A percentile compares a stretch with the other conserved stretches of the same genome.
Conservation (phyloP, 768 basidiomycete genomes). For the Mycena floridula region DNA sequence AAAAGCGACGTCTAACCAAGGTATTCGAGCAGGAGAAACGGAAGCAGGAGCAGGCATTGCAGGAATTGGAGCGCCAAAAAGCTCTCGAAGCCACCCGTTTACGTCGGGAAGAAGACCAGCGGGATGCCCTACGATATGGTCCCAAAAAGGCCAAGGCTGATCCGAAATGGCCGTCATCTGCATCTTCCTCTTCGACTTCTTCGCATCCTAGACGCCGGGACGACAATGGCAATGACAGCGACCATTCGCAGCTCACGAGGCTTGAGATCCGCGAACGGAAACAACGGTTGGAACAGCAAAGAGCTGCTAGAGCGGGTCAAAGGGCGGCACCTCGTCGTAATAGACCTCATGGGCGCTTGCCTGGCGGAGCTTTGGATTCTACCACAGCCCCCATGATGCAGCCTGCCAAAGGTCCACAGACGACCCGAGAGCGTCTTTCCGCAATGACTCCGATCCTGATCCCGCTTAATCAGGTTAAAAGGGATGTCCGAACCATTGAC, state of each 20-base stretch:
- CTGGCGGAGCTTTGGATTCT: constrained; percentile 58
- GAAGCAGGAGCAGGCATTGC: constrained; percentile 45
- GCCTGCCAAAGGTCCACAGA: constrained; percentile 27
- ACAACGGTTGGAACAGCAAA: constrained; percentile 46
- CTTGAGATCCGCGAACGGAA: constrained; percentile 74
- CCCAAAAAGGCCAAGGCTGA: constrained; percentile 49
- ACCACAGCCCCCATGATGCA: constrained; percentile 26
- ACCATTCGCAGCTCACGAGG: constrained; percentile 51
- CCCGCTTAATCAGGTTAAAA: constrained; percentile 68
- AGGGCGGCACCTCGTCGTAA: constrained; percentile 25
- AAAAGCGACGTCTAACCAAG: constrained; percentile 49
- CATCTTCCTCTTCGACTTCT: constrained; percentile 22
- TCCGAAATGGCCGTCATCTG: constrained; percentile 12
- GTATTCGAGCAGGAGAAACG: constrained; percentile 64
- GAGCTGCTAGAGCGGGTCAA: constrained; percentile 34
- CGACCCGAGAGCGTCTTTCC: constrained; percentile 60
- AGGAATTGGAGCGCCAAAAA: constrained; percentile 37
- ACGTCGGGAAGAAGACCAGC: constrained; percentile 57
- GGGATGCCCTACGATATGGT: constrained; percentile 56
- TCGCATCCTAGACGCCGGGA: constrained; percentile 24
- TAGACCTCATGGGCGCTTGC: constrained; percentile 47
- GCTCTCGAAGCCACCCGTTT: constrained; percentile 41
- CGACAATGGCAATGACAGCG: constrained; percentile 24
- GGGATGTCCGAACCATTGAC: constrained; percentile 77
- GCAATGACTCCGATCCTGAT: constrained; percentile 64